Evolutionary conservation across 2,329 filamentous ascomycete genomes (phyloP).

Genomic region (Penicillium nordicum): DNA sequence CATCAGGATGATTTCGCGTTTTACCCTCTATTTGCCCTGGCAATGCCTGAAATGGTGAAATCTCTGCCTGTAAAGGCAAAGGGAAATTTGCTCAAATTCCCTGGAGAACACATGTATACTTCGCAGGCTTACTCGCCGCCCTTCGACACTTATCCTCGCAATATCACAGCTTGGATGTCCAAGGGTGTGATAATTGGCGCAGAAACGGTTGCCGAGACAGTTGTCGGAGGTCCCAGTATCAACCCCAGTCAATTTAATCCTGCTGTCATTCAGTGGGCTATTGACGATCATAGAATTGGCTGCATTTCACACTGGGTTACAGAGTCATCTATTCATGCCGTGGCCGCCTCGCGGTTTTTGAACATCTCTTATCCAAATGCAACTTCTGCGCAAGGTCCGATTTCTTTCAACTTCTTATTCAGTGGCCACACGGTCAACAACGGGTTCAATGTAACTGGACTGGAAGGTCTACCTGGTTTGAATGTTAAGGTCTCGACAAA

Average conservation of each 20-base stretch:
- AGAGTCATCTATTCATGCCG: conserved; percentile 41
- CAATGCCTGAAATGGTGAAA: conserved; percentile 16
- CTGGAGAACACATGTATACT: conserved; percentile 52
- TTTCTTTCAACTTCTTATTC: conserved; percentile 16
- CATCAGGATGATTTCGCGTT: conserved; percentile 60
- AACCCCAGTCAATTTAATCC: conserved; percentile 57
- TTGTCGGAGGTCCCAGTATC: conserved; percentile 54
- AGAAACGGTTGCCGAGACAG: conserved; percentile 55
- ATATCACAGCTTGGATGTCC: conserved; percentile 59
- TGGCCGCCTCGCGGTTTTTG: conserved; percentile 44
- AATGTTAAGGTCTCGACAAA: conserved; percentile 12
- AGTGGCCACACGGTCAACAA: conserved; percentile 47
- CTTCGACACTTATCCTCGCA: conserved; percentile 55
- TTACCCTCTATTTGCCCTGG: conserved; percentile 54
- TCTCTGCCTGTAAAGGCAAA: conserved; percentile 49
- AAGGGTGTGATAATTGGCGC: conserved; percentile 58
- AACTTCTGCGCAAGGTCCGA: conserved; percentile 12
- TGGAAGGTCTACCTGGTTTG: conserved; percentile 14
- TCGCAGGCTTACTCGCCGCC: conserved; percentile 58
- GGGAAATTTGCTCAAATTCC: conserved; percentile 49
- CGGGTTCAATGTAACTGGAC: conserved; percentile 14
- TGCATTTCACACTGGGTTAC: conserved; percentile 39
- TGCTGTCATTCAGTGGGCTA: conserved; percentile 58
- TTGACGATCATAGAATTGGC: conserved; percentile 29
- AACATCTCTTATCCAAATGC: conserved; percentile 54